Percentiles rank a stretch among this genome's conserved stretches.
These are phyloP conservation scores for Trichoderma oligosporum DNA, from an alignment of 2,329 filamentous ascomycete genomes.

Conservation along the genomic window DNA sequence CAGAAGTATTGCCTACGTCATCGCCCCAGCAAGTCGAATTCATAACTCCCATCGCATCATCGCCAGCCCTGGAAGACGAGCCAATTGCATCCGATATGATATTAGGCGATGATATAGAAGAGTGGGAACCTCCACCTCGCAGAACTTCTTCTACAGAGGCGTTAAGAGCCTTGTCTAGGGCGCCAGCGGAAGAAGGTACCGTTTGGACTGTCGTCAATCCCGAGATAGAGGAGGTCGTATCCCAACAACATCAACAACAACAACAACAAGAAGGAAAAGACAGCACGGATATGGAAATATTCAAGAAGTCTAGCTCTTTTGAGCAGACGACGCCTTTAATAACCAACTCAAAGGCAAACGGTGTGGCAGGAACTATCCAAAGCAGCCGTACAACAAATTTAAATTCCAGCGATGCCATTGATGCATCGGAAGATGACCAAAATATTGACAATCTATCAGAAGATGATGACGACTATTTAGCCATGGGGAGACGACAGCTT, in stretches of 20 bases:
- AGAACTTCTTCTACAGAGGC: conserved; percentile 56
- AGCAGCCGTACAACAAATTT: neutral
- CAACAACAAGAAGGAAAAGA: too few relatives aligned
- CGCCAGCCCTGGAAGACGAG: conserved; percentile 27
- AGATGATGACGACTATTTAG: conserved; percentile 36
- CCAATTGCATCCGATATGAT: conserved; percentile 31
- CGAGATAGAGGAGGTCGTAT: conserved; percentile 28
- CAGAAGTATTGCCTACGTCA: conserved; percentile 57
- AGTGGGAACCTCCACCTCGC: conserved; percentile 44
- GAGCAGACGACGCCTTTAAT: neutral
- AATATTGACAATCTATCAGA: conserved; percentile 37
- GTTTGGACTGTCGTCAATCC: conserved; percentile 50
- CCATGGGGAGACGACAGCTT: conserved; percentile 38
- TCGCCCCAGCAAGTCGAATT: conserved; percentile 46
- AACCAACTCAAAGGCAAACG: neutral
- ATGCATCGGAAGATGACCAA: conserved; percentile 14
- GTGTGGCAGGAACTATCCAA: neutral
- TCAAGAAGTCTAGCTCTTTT: neutral
- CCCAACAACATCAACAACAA: too few relatives aligned
- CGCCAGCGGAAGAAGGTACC: conserved; percentile 47
- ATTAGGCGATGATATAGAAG: conserved; percentile 38
- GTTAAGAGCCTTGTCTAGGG: conserved; percentile 49
- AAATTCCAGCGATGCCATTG: neutral
- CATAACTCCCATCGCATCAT: conserved; percentile 29
- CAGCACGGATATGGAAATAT: neutral